Evolutionary conservation across 1,284 basidiomycete genomes (phyloP).

Genomic region (Ceratobasidium sp.): DNA sequence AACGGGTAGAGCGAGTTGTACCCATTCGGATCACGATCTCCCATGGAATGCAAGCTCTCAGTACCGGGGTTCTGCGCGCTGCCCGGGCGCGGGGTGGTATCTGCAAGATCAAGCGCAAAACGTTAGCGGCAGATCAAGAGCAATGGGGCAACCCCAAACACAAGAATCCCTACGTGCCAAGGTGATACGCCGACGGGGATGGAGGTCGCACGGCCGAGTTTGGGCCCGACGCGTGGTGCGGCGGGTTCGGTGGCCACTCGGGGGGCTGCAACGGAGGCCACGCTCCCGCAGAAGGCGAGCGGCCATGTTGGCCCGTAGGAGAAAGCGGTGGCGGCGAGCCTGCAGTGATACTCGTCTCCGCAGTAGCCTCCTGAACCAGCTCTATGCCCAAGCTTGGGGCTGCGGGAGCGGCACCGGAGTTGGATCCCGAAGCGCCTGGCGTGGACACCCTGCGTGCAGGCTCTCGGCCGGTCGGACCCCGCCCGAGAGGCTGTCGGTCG

Average conservation of each 20-base stretch:
- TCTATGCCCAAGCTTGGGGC: slow-evolving; percentile 24
- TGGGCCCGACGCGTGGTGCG: slow-evolving; percentile 22
- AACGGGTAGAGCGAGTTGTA: slow-evolving; percentile 4
- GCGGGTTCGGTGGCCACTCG: slow-evolving; percentile 29
- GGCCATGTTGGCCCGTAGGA: slow-evolving; percentile 21
- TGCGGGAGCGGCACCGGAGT: background rate
- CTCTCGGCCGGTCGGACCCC: slow-evolving; percentile 83
- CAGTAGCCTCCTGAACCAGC: slow-evolving; percentile 1
- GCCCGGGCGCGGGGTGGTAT: slow-evolving; percentile 32
- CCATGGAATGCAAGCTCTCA: background rate
- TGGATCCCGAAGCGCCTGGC: slow-evolving; percentile 6
- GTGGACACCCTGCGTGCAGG: slow-evolving; percentile 11
- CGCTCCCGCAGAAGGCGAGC: slow-evolving; percentile 21
- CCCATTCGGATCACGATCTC: slow-evolving; percentile 5
- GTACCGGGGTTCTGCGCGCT: slow-evolving; percentile 28
- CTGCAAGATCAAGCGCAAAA: slow-evolving; percentile 8
- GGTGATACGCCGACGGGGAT: slow-evolving; percentile 24
- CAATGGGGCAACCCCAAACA: background rate
- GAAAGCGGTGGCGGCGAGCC: slow-evolving; percentile 32
- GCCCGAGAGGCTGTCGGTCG: slow-evolving; percentile 73
- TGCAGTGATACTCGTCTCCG: background rate
- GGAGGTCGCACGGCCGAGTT: slow-evolving; percentile 24
- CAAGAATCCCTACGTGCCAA: slow-evolving; percentile 37
- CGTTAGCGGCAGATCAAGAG: slow-evolving; percentile 3
- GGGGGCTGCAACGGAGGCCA: slow-evolving; percentile 37